These are phyloP conservation scores for Betula pendula DNA, from an alignment of 306 rosid genomes.

Conservation along the genomic window DNA sequence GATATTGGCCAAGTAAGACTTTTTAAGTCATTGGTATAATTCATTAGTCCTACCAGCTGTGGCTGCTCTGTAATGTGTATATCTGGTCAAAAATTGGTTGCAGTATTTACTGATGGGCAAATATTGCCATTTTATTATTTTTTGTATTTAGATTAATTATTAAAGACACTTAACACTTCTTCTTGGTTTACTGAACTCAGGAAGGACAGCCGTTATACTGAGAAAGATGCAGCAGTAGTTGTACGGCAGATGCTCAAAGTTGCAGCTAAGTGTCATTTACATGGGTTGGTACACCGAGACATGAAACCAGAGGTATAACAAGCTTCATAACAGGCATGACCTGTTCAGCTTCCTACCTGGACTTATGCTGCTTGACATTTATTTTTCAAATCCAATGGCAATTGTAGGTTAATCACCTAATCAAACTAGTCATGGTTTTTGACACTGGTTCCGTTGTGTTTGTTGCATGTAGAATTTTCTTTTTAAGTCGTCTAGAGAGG, in stretches of 20 bases:
- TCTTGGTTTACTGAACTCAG: constrained; percentile 47
- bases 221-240: constrained; percentile 94
- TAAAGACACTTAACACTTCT: constrained; percentile 21
- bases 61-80: constrained; percentile 9
- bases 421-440: not conserved
- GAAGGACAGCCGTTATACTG: constrained; percentile 94
- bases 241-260: constrained; percentile 99
- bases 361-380: constrained; percentile 7
- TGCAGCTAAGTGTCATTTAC: constrained; percentile 97
- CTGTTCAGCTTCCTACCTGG: constrained; percentile 11
- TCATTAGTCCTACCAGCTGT: constrained; percentile 19
- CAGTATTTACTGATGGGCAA: constrained; percentile 4
- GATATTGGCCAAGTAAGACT: constrained; percentile 88
- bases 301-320: constrained; percentile 93
- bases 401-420: not conserved
- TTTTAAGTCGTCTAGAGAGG: constrained; percentile 67
- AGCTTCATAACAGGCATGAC: constrained; percentile 5
- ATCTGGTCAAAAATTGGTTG: constrained; percentile 14
- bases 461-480: constrained; percentile 78
- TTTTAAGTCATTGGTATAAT: constrained; percentile 18
- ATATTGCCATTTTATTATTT: constrained; percentile 16
- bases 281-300: constrained; percentile 98
- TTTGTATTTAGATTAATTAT: constrained; percentile 17
- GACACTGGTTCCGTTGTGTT: constrained; percentile 26
- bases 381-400: not conserved